Evolutionary conservation across 2,329 filamentous ascomycete species (phyloP), one percentile per base, ranked within the genome.

Genomic region (Chrysosphaeria jannelii): DNA sequence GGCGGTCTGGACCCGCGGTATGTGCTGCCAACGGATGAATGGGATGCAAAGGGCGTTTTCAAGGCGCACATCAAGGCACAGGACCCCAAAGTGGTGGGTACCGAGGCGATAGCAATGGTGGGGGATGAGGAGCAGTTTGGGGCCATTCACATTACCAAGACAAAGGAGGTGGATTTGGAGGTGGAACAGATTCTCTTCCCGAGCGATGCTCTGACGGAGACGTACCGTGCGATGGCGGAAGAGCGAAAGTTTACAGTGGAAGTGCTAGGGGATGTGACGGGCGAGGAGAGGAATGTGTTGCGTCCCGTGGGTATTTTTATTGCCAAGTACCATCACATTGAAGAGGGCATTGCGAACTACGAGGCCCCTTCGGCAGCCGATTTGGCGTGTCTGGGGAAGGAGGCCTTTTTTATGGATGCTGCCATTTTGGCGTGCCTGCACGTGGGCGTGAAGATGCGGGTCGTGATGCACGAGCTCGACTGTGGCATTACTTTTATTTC

Each of bases 341-440:
- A 48, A 15, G 47, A 56, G 20, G 49, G 47, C 9, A 53, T 45
- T 40, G 50, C 50, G 24, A 43, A 45, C 21, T 43, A 47, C 22
- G 36, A 37, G 4, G 36, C 33, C 8, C 31, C 36, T 7, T 36
- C 39, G 3, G 35, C 39, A n/a, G 27, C 37, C n/a, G 37, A 44
- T 14, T 26, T 35, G 0, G 25, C 19, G 4, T 24, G 25, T 6
- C 29, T 29, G 3, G 29, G 32, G 5, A 21, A 26, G 8, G 35
- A 47, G 19, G 41, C 40, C 8, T 66, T 88, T 31, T 60, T 70
- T 35, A 36, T 90, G 4, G 78, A 90, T 29, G 54, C 61, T 13
- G 40, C 51, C 10, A 31, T 50, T 8, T 36, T 57, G 6, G 31
- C 25, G 3, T 46, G 57, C 26, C 58, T 70, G 35, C 55, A 57